phyloP scores from a whole-genome alignment of 176 grass and related monocot species.

The Echinochloa phyllopogon region DNA sequence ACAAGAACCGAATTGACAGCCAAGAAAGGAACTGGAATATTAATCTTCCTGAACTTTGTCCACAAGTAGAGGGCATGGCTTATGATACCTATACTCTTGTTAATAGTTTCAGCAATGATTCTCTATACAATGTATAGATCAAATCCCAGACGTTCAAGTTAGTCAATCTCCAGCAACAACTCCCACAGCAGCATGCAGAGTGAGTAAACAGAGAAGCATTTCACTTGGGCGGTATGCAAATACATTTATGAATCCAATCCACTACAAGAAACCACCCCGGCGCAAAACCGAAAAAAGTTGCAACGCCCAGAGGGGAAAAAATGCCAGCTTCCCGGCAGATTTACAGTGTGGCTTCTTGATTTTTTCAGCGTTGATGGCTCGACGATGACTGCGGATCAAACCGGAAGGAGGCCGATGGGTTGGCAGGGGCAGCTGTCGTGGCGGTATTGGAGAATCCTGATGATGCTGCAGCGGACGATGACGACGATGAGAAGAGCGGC shows the following conservation, averaged over 20 bases:
- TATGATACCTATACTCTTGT: constrained; percentile 33
- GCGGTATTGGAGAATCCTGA: constrained; percentile 92
- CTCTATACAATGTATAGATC: constrained; percentile 38
- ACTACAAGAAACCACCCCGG: constrained; percentile 54
- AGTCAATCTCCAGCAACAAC: constrained; percentile 22
- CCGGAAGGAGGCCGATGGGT: constrained; percentile 33
- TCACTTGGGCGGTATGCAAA: constrained; percentile 37
- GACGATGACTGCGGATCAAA: constrained; percentile 51
- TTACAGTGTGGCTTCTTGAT: constrained; percentile 49
- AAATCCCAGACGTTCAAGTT: constrained; percentile 36
- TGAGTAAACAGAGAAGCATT: constrained; percentile 20
- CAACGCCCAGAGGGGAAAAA: constrained; percentile 32
- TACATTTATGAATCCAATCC: constrained; percentile 43
- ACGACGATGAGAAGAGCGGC: constrained; percentile 44
- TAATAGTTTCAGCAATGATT: constrained; percentile 35
- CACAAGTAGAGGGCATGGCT: not conserved
- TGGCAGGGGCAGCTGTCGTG: constrained; percentile 43
- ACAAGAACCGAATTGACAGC: constrained; percentile 33
- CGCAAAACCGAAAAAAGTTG: constrained; percentile 46
- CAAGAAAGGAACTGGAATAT: constrained; percentile 38
- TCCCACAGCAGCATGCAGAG: constrained; percentile 3
- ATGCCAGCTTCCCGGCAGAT: constrained; percentile 44
- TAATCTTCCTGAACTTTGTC: constrained; percentile 31
- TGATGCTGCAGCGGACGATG: constrained; percentile 87
- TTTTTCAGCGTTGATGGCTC: constrained; percentile 36